Evolutionary conservation across 2,329 filamentous ascomycete species (phyloP).

Genomic region (Xylaria sp.): DNA sequence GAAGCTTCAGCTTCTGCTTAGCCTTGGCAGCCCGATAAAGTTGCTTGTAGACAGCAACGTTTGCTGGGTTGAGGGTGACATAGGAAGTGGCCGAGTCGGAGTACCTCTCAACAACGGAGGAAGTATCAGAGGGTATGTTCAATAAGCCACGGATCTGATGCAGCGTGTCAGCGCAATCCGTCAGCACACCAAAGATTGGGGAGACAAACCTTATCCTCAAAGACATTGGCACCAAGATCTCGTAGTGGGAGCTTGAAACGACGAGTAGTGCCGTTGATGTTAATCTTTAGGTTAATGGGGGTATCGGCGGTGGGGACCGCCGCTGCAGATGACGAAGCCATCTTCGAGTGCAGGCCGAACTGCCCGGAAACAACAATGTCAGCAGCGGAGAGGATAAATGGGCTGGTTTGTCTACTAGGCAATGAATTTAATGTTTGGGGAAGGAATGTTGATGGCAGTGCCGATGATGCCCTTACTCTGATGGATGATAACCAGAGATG

Average conservation of each 20-base stretch:
- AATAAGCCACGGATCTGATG: conserved; percentile 76
- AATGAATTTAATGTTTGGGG: conserved; percentile 7
- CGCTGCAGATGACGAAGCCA: conserved; percentile 50
- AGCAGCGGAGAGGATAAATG: not conserved
- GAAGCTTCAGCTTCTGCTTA: conserved; percentile 95
- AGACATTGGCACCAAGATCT: conserved; percentile 78
- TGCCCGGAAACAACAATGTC: conserved; percentile 15
- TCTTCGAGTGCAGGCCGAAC: conserved; percentile 46
- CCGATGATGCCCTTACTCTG: conserved; percentile 23
- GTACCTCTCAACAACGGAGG: conserved; percentile 86
- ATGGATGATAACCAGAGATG: conserved; percentile 20
- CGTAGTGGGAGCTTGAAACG: conserved; percentile 90
- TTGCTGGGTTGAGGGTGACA: conserved; percentile 80
- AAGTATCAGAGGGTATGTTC: conserved; percentile 69
- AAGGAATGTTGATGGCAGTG: conserved; percentile 13
- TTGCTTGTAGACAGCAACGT: conserved; percentile 91
- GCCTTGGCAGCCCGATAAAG: conserved; percentile 96
- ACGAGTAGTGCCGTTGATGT: conserved; percentile 77
- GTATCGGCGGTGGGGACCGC: conserved; percentile 66
- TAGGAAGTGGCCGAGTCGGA: conserved; percentile 90
- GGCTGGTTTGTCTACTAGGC: not conserved
- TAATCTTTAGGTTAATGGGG: conserved; percentile 86
- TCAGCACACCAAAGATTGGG: too few relatives aligned
- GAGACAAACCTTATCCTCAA: conserved; percentile 83
- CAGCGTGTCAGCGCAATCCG: conserved; percentile 19